Evolutionary conservation across 208 protist species (phyloP), one percentile per base, ranked within the genome.

Genomic region (Angomonas ambiguus): DNA sequence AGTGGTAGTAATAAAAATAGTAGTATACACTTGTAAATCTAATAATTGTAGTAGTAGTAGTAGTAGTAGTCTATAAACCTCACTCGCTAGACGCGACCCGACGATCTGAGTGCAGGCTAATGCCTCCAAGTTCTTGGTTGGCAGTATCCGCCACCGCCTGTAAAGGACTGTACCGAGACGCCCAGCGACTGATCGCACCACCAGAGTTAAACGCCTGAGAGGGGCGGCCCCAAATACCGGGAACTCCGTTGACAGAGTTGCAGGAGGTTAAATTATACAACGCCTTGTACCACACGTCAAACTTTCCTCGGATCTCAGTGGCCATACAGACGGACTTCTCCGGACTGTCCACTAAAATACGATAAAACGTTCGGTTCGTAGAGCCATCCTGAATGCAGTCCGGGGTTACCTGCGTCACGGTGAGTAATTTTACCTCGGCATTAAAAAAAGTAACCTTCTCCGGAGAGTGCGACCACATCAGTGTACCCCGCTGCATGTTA

Each of bases 221-320:
- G 5, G 79, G 79, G n/a, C 83, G 76, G 25, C 71, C 73, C 73
- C 74, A 80, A 27, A 85, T 51, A 18, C 67, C 74, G 18, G 72
- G 76, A 41, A 79, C 49, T 32, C 76, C 77, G 55, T 66, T 67
- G 4, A 32, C 34, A 31, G 69, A 27, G 55, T 84, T 83, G 20
- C 73, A 65, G 27, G 25, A 55, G 30, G 77, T 85, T 22, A 94
- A 65, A 32, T 82, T 72, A 62, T 72, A 33, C 58, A 94, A 66
- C 5, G 78, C 74, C 27, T 73, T 48, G 58, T 85, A 88, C 85
- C 88, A 94, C 33, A 88, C 34, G 64, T 94, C 82, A 65, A 92
- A 94, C 65, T 91, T 91, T 2, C 84, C 79, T 1, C 77, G 72
- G 31, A 83, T 57, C 73, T 94, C 85, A 3, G 84, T 94, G 13